Base-by-base conservation (phyloP, 768 basidiomycete genomes). In the Leccinellum albellum region DNA sequence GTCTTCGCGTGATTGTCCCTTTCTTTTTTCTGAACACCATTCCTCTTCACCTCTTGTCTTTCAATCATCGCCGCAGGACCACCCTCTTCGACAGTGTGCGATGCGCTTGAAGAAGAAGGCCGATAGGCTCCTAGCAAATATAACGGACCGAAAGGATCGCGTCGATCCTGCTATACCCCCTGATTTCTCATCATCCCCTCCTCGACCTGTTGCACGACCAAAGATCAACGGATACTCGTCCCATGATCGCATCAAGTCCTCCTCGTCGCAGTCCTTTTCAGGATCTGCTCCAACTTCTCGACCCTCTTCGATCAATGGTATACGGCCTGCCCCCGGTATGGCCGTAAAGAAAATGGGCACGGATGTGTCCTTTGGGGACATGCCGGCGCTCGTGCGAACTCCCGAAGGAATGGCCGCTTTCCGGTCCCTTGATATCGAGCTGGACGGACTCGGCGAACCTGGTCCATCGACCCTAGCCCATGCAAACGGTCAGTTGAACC, bases 81-180 rank as follows among this genome's bases (percentile, higher is more conserved):
- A 99, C 69, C 96, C 92, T 2, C 81, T 99, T 45, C 86, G 94
- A 45, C 82, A 80, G 53, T 89, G 88, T 58, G 94, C 91, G 3
- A 79, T 82, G 52, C 87, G 91, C 35, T 83, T 99, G 62, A 84
- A 88, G 65, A 78, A 79, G 58, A 95, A 96, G 72, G 89, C 94
- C 0, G 89, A 95, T 55, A 82, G 85, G 61, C 82, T 98, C 24
- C 82, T 98, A 20, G 85, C 85, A 65, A 87, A 95, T 66, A 88
- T 98, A 62, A 91, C 90, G 2, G 97, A 98, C 73, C 83, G 86
- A 64, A 88, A 86, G 65, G 91, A 95, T 65, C 84, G 89, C 57
- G 74, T 81, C 2, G 88, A 91, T 65, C 89, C 88, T 17, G 66
- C 68, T 56, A 85, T 91, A 55, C 88, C 89, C 24, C 64, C 73